Evolutionary conservation across 805 yeast species (phyloP).

Genomic region (Candida sanyiensis): DNA sequence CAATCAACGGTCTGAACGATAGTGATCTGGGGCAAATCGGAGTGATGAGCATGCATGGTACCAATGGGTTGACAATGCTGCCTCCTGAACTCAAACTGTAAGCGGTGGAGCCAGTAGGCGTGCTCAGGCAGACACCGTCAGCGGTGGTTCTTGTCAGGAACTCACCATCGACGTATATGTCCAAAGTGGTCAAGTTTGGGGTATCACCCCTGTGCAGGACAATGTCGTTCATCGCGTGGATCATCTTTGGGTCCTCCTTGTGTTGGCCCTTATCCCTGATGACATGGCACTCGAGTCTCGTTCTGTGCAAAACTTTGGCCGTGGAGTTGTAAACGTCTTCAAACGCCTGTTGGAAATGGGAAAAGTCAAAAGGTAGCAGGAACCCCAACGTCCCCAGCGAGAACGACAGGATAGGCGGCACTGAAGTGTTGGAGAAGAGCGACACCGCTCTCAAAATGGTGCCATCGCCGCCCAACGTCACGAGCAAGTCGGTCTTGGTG

Average conservation of each 20-base stretch:
- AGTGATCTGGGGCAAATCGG: slow-evolving; percentile 91
- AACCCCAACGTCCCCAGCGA: slow-evolving; percentile 91
- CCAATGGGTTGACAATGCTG: slow-evolving; percentile 84
- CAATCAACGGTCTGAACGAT: slow-evolving; percentile 81
- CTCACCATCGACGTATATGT: slow-evolving; percentile 79
- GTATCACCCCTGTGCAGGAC: slow-evolving; percentile 82
- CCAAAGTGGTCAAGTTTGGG: slow-evolving; percentile 79
- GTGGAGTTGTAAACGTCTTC: slow-evolving; percentile 58
- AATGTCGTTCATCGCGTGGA: slow-evolving; percentile 90
- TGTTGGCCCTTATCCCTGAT: slow-evolving; percentile 22
- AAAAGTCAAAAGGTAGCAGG: slow-evolving; percentile 78
- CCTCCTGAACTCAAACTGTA: slow-evolving; percentile 89
- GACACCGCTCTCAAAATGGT: slow-evolving; percentile 83
- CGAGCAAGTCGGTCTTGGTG: slow-evolving; percentile 67
- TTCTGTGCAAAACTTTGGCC: slow-evolving; percentile 69
- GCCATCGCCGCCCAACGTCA: slow-evolving; percentile 96
- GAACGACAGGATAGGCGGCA: slow-evolving; percentile 86
- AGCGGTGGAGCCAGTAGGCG: slow-evolving; percentile 96
- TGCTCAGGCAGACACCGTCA: slow-evolving; percentile 79
- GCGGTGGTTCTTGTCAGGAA: slow-evolving; percentile 86
- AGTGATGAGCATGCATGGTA: slow-evolving; percentile 73
- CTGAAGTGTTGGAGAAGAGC: slow-evolving; percentile 59
- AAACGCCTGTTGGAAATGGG: slow-evolving; percentile 55
- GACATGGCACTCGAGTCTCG: slow-evolving; percentile 73
- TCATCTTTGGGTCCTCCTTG: slow-evolving; percentile 26